Base-by-base conservation (phyloP, 495 filamentous ascomycete genomes). In the Durotheca rogersii region DNA sequence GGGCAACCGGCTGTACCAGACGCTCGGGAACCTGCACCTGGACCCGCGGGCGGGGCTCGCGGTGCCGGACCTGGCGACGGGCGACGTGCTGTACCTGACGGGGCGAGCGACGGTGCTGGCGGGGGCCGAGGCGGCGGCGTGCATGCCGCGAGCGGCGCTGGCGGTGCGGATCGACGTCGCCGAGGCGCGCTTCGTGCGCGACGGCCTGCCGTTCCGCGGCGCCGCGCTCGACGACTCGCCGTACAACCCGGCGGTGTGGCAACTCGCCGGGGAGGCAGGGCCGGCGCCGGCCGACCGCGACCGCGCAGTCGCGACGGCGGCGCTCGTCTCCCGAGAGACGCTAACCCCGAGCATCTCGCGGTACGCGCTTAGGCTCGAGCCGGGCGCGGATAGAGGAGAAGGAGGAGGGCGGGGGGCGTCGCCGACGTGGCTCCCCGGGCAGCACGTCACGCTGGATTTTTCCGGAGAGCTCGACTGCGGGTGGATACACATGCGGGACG, bases 1-100 rank as follows among this genome's bases (percentile, higher is more conserved):
- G 19, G 88, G 88, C 2, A 91, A 95, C 64, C 72, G 86, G 31
- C 71, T 92, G 0, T 93, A 93, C 51, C 89, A 94, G 66, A 85
- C 84, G 1, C 72, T 92, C 6, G 89, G 88, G 1, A 91, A 92
- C 57, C 68, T 92, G 5, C 67, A 75, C 21, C 71, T 70, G n/a
- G 84, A 78, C 29, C 87, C 86, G 12, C 63, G 67, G 34, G 79
- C 86, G 11, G 81, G 89, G 7, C 59, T 87, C 14, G 79, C 77
- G 12, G 74, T 93, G 25, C 84, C 88, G 0, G 81, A 89, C 58
- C 90, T 85, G 56, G 77, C 79, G 7, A 84, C 78, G 1, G 84
- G 83, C 2, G 74, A 87, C 56, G 80, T 85, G 30, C 69, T 92
- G 3, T 89, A 90, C 60, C 50, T 73, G 9, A 90, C 88, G 1